phyloP scores from a whole-genome alignment of 2,329 filamentous ascomycete species.

The Lizonia empirigonia region DNA sequence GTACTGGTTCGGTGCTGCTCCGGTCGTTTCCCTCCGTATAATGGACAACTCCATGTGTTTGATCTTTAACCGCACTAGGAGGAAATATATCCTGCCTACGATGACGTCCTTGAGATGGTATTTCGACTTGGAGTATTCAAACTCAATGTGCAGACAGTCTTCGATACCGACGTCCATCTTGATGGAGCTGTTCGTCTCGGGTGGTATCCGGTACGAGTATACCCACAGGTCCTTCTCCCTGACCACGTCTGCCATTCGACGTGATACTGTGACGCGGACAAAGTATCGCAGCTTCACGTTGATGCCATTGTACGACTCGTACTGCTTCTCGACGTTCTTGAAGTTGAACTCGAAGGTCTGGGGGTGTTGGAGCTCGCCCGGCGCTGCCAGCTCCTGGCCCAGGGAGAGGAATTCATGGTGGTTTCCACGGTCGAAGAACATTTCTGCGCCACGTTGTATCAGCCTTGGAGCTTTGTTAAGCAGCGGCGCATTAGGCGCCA shows the following conservation, averaged over 20 bases:
- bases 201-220: conserved; percentile 96
- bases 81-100: conserved; percentile 96
- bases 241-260: conserved; percentile 96
- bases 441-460: conserved; percentile 64
- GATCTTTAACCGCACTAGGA: conserved; percentile 96
- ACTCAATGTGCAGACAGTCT: conserved; percentile 98
- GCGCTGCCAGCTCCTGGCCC: conserved; percentile 94
- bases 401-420: conserved; percentile 99
- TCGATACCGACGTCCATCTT: conserved; percentile 99
- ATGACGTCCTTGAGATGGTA: conserved; percentile 99
- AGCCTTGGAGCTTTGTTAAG: conserved; percentile 12
- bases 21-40: conserved; percentile 94
- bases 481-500: conserved; percentile 2
- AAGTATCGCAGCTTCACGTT: conserved; percentile 99
- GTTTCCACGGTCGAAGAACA: conserved; percentile 99
- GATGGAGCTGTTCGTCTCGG: conserved; percentile 97
- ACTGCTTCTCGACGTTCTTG: conserved; percentile 99
- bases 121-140: conserved; percentile 99
- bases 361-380: conserved; percentile 96
- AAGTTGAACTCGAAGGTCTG: conserved; percentile 99
- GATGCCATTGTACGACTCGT: conserved; percentile 99
- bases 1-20: conserved; percentile 96
- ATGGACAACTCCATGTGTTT: conserved; percentile 99
- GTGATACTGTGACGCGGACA: conserved; percentile 92
- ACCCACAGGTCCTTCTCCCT: conserved; percentile 99